A percentile compares a stretch with the other conserved stretches of the same genome.
Evolutionary conservation across 2,329 filamentous ascomycete species (phyloP).

Genomic region (Corniculantispora saksenae): DNA sequence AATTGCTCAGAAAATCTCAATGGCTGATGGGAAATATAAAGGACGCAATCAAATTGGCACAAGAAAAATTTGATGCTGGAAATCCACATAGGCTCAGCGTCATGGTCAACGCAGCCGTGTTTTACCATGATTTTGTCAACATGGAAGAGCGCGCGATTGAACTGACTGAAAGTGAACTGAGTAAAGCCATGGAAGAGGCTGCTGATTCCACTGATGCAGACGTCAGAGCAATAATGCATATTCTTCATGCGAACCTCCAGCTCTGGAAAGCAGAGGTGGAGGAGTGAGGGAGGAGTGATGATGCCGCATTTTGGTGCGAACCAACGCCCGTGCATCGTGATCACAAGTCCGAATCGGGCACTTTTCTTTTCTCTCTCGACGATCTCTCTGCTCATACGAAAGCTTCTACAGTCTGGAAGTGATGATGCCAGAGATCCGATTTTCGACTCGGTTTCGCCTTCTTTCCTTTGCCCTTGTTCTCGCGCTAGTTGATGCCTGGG

Average conservation of each 20-base stretch:
- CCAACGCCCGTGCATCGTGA: background rate
- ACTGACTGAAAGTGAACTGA: background rate
- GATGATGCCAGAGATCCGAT: too few species aligned
- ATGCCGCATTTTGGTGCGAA: background rate
- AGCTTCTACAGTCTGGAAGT: too few species aligned
- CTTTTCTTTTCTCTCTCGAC: background rate
- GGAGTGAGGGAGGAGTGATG: background rate
- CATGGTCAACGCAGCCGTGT: constrained; percentile 1
- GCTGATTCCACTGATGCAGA: background rate
- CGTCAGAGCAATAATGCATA: background rate
- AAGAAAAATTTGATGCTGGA: background rate
- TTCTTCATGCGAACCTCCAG: background rate
- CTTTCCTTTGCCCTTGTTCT: too few species aligned
- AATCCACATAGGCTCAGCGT: background rate
- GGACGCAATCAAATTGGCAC: background rate
- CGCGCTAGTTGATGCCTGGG: background rate
- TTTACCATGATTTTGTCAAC: background rate
- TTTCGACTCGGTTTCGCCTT: too few species aligned
- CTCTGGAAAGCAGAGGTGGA: background rate
- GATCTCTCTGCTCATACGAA: background rate
- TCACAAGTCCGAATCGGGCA: background rate
- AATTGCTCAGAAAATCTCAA: too few species aligned
- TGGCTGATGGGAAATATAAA: background rate
- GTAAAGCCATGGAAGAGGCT: background rate
- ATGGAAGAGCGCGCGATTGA: background rate